These are phyloP conservation scores for Trichoderma atrobrunneum DNA, from an alignment of 2,329 filamentous ascomycete genomes.

Conservation along the genomic window DNA sequence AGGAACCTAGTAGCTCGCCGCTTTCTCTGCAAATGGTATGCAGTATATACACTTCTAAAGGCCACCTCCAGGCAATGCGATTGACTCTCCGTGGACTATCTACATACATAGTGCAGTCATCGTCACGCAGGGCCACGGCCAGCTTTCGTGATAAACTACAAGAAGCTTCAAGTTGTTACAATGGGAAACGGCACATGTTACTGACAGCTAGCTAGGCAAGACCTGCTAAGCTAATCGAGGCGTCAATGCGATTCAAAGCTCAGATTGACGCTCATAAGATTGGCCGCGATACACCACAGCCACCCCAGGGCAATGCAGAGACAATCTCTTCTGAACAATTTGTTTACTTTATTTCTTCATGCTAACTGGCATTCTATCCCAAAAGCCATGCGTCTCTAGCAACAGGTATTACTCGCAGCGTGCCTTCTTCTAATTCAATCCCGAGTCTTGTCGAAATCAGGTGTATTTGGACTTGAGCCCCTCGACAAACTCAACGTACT, in stretches of 20 bases:
- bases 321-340: neutral
- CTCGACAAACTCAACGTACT: slow-evolving; percentile 73
- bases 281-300: neutral
- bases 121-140: neutral
- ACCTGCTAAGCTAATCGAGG: neutral
- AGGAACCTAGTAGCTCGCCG: neutral
- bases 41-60: neutral
- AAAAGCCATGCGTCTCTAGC: slow-evolving; percentile 1
- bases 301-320: neutral
- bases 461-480: slow-evolving; percentile 68
- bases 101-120: neutral
- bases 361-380: slow-evolving; percentile 6
- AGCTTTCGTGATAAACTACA: neutral
- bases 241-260: neutral
- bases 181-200: neutral
- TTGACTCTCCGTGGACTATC: neutral
- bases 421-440: slow-evolving; percentile 31
- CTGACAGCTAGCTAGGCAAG: neutral
- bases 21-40: neutral
- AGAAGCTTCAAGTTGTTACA: neutral
- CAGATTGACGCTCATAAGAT: neutral
- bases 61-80: neutral
- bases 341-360: neutral
- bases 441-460: slow-evolving; percentile 61
- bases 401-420: neutral